Evolutionary conservation across 2,329 filamentous ascomycete species (phyloP).

Genomic region (Sarocladium oryzae): DNA sequence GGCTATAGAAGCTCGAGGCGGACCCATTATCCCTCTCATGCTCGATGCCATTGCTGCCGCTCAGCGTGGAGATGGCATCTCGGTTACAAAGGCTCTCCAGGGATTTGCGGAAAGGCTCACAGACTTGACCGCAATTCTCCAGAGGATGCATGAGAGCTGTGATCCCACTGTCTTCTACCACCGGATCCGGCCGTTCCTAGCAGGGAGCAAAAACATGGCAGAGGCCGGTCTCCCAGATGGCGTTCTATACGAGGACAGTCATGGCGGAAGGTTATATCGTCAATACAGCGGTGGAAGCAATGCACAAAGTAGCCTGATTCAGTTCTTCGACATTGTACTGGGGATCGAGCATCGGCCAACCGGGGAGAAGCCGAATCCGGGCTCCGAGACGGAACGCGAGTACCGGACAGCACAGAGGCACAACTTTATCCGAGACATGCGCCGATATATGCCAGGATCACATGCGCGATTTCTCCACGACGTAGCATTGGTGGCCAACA

Average conservation of each 20-base stretch:
- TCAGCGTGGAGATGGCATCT: slow-evolving; percentile 59
- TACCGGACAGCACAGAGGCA: slow-evolving; percentile 37
- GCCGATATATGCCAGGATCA: slow-evolving; percentile 89
- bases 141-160: slow-evolving; percentile 92
- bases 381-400: slow-evolving; percentile 40
- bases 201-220: slow-evolving; percentile 95
- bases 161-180: slow-evolving; percentile 94
- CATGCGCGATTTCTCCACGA: slow-evolving; percentile 86
- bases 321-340: slow-evolving; percentile 92
- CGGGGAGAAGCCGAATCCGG: slow-evolving; percentile 52
- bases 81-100: slow-evolving; percentile 70
- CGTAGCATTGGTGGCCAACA: slow-evolving; percentile 73
- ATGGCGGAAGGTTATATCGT: slow-evolving; percentile 60
- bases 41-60: slow-evolving; percentile 78
- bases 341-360: slow-evolving; percentile 88
- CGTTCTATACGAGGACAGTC: slow-evolving; percentile 79
- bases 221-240: slow-evolving; percentile 86
- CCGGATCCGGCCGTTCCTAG: slow-evolving; percentile 90
- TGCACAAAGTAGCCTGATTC: slow-evolving; percentile 91
- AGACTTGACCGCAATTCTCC: slow-evolving; percentile 70
- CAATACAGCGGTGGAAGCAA: slow-evolving; percentile 94
- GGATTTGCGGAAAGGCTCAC: slow-evolving; percentile 82
- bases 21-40: slow-evolving; percentile 82
- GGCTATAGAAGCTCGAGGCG: slow-evolving; percentile 89
- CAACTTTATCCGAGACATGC: slow-evolving; percentile 97